These are phyloP conservation scores for Phoma sp. DNA, from an alignment of 2,329 filamentous ascomycete species.

Conservation along the genomic window DNA sequence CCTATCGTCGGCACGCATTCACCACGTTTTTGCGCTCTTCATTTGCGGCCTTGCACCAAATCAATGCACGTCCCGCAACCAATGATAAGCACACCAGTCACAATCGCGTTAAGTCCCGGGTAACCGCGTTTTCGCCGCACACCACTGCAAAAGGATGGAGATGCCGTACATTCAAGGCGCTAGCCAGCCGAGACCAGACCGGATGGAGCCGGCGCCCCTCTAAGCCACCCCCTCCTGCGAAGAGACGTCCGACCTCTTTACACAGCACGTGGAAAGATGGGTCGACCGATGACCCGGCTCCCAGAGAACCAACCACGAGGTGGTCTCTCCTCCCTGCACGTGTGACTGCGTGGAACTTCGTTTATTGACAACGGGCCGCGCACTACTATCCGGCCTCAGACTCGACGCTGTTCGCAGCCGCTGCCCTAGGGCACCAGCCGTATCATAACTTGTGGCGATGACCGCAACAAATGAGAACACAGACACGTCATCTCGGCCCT, in stretches of 20 bases:
- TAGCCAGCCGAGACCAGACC: constrained; percentile 15
- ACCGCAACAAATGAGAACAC: constrained; percentile 10
- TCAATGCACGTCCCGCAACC: neutral
- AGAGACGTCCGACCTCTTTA: constrained; percentile 13
- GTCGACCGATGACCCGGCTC: constrained; percentile 18
- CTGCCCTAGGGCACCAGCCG: constrained; percentile 9
- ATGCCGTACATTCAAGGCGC: constrained; percentile 11
- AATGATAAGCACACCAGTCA: constrained; percentile 14
- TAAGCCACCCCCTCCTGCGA: constrained; percentile 21
- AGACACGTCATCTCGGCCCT: constrained; percentile 11
- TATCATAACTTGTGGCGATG: constrained; percentile 10
- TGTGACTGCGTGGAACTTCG: constrained; percentile 15
- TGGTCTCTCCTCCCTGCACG: constrained; percentile 11
- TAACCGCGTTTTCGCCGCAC: constrained; percentile 13
- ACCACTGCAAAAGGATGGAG: constrained; percentile 14
- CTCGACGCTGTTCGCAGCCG: constrained; percentile 14
- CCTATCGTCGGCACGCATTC: neutral
- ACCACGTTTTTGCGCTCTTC: constrained; percentile 3
- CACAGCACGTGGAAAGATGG: constrained; percentile 20
- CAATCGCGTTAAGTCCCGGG: constrained; percentile 16
- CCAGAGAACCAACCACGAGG: constrained; percentile 18
- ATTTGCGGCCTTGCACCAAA: neutral
- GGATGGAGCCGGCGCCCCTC: constrained; percentile 10
- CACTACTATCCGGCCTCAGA: constrained; percentile 9
- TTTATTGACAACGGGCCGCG: constrained; percentile 18